Evolutionary conservation across 2,329 filamentous ascomycete genomes (phyloP), one percentile per base, ranked within the genome.

Genomic region (Gnomoniopsis sp.): DNA sequence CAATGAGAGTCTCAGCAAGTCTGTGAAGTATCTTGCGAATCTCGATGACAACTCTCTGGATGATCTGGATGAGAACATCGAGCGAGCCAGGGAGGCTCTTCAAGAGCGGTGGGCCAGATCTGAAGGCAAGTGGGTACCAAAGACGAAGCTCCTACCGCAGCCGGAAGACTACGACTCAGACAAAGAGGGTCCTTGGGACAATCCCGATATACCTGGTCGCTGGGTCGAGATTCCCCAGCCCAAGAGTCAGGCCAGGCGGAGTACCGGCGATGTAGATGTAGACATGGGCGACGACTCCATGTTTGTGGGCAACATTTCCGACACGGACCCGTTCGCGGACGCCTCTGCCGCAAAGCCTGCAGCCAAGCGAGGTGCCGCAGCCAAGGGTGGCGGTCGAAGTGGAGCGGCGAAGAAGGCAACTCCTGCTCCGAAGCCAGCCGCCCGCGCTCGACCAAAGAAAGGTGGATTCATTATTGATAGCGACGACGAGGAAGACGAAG

Each of bases 91-190:
- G 58, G 79, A 81, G 6, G 84, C 85, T 64, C 80, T 89, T 59
- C 93, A 93, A 71, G 84, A 87, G 51, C 75, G 86, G 66, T 93
- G 92, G 68, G 79, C 81, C 14, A 83, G 82, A 90, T 2, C 49
- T 8, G 23, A n/a, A 19, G 23, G 12, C 75, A 82, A 49, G 70
- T 85, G 41, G 87, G 41, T 23, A 72, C 68, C 65, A 65, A 79
- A 66, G 67, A 71, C 73, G 59, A 85, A 78, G 63, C 78, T 90
- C 61, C 93, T 90, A 69, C 87, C 90, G 0, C 90, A 87, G 70
- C 93, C 93, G 1, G 82, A 85, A 12, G 80, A 79, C 2, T 98
- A 93, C 92, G 91, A 98, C 68, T 90, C 86, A n/a, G 93, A 98
- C 64, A 77, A 93, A 26, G 88, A 96, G 52, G 95, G 93, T 0